Evolutionary conservation across 257 asterid genomes (phyloP).

Genomic region (Paraleonurus japonicus): DNA sequence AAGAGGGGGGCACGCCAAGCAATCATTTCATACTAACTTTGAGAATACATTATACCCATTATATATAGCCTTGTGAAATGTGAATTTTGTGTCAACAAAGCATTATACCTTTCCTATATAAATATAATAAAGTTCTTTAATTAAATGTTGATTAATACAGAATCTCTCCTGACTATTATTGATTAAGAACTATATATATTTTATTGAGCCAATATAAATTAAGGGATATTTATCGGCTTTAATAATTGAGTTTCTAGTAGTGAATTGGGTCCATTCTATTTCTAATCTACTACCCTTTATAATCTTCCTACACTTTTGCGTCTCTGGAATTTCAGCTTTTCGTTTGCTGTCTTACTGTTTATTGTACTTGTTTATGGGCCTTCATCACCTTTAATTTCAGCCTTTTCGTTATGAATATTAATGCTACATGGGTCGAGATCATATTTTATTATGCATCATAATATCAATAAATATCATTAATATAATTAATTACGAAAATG

Average conservation of each 20-base stretch:
- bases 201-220: not conserved
- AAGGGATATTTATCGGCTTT: not conserved
- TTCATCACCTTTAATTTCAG: slow-evolving; percentile 14
- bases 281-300: not conserved
- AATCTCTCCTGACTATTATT: no score
- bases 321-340: slow-evolving; percentile 36
- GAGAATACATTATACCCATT: slow-evolving; percentile 12
- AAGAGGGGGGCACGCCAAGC: slow-evolving; percentile 33
- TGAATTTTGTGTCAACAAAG: not conserved
- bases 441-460: not conserved
- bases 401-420: slow-evolving; percentile 15
- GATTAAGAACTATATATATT: not conserved
- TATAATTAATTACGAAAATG: not conserved
- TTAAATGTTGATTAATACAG: no score
- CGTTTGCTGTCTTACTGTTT: slow-evolving; percentile 11
- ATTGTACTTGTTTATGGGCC: slow-evolving; percentile 31
- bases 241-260: slow-evolving; percentile 1
- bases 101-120: not conserved
- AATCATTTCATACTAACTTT: slow-evolving; percentile 37
- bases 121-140: no score
- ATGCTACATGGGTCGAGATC: not conserved
- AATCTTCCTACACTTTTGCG: slow-evolving; percentile 23
- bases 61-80: not conserved
- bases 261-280: slow-evolving; percentile 23
- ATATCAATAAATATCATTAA: not conserved